Evolutionary conservation across 1,284 basidiomycete genomes (phyloP).

Genomic region (Fomitiporia mediterranea): DNA sequence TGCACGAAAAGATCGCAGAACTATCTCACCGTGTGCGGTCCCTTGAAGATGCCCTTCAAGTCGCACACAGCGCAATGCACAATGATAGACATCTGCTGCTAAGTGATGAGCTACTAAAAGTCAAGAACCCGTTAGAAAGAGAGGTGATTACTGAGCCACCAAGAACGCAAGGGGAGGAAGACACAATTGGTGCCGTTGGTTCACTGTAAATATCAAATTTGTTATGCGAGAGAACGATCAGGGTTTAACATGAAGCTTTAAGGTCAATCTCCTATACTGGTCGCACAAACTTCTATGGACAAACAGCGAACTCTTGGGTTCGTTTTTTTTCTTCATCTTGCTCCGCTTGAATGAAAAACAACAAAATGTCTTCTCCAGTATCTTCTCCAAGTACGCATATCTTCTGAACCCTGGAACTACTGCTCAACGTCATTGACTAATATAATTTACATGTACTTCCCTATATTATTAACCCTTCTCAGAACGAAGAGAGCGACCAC

Average conservation of each 20-base stretch:
- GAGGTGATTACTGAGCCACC: constrained; percentile 40
- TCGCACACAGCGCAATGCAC: constrained; percentile 44
- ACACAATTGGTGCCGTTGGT: constrained; percentile 55
- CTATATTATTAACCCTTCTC: constrained; percentile 37
- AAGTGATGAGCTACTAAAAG: constrained; percentile 53
- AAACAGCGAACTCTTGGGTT: constrained; percentile 64
- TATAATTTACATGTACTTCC: neutral
- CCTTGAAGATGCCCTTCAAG: constrained; percentile 57
- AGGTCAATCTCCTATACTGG: constrained; percentile 60
- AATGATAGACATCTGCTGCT: constrained; percentile 51
- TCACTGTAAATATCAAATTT: constrained; percentile 45
- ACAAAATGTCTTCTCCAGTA: constrained; percentile 29
- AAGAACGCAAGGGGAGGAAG: constrained; percentile 41
- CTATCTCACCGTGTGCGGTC: constrained; percentile 55
- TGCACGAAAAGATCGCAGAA: constrained; percentile 61
- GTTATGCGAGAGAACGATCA: neutral
- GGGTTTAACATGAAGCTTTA: constrained; percentile 13
- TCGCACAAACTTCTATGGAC: constrained; percentile 59
- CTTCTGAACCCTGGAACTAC: neutral
- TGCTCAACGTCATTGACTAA: constrained; percentile 13
- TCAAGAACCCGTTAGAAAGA: constrained; percentile 61
- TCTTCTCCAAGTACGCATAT: constrained; percentile 32
- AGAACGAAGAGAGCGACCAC: constrained; percentile 37
- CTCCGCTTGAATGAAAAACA: constrained; percentile 12
- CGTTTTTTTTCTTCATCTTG: constrained; percentile 25